Evolutionary conservation across 306 rosid genomes (phyloP).

Genomic region (Dryas octopetala): DNA sequence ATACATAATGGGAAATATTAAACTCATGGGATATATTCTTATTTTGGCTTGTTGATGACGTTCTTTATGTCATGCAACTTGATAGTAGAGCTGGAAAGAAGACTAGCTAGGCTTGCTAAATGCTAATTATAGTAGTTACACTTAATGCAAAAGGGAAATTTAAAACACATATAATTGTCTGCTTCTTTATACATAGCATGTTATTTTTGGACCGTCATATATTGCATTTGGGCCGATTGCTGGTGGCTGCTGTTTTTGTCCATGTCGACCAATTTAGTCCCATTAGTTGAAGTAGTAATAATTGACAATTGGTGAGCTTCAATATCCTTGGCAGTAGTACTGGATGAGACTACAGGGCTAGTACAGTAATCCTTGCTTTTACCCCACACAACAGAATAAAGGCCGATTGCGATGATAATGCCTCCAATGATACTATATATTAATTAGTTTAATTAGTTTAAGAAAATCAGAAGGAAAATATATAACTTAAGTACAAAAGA

Average conservation of each 20-base stretch:
- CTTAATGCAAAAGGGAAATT: no score
- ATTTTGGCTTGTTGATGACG: no score
- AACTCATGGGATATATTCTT: no score
- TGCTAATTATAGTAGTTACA: no score
- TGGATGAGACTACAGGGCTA: constrained; percentile 17
- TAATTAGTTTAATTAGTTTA: not conserved
- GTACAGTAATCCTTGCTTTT: constrained; percentile 58
- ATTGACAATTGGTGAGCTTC: constrained; percentile 18
- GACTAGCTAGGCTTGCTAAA: no score
- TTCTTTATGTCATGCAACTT: no score
- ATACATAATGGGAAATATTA: no score
- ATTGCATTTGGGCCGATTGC: constrained; percentile 6
- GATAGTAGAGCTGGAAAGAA: no score
- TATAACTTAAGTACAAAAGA: not conserved
- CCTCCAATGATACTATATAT: constrained; percentile 58
- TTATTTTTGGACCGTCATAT: constrained; percentile 11
- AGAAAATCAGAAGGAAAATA: not conserved
- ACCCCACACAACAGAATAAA: constrained; percentile 83
- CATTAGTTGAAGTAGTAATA: not conserved
- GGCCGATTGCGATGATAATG: constrained; percentile 60
- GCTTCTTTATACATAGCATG: no score
- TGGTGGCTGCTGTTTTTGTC: not conserved
- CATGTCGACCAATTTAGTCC: not conserved
- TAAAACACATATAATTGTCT: no score
- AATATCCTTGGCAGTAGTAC: constrained; percentile 16